Percentiles rank a stretch among this genome's conserved stretches.
phyloP scores from a whole-genome alignment of 208 protist genomes.

The Balamuthia mandrillaris region DNA sequence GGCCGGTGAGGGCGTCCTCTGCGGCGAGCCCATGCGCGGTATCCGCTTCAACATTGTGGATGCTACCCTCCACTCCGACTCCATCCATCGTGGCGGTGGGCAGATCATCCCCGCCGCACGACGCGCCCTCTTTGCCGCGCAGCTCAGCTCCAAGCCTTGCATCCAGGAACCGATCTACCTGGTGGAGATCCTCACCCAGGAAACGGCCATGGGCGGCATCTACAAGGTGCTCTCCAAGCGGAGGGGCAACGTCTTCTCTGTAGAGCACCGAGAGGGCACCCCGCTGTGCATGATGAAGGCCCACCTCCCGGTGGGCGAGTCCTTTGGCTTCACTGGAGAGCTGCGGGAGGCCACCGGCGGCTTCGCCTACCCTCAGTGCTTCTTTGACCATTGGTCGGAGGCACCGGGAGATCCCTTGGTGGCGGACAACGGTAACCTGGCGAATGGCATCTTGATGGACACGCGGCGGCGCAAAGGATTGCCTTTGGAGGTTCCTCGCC shows the following conservation, averaged over 20 bases:
- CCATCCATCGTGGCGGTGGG: slow-evolving; percentile 62
- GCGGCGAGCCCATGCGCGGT: slow-evolving; percentile 64
- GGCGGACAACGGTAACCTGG: not conserved
- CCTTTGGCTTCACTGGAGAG: slow-evolving; percentile 72
- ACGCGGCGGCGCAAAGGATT: slow-evolving; percentile 68
- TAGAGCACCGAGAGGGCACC: slow-evolving; percentile 47
- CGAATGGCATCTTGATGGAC: slow-evolving; percentile 12
- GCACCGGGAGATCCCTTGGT: slow-evolving; percentile 41
- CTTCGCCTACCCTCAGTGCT: slow-evolving; percentile 71
- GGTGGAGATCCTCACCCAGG: slow-evolving; percentile 56
- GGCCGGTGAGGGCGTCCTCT: slow-evolving; percentile 55
- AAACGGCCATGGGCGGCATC: slow-evolving; percentile 47
- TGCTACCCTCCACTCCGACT: slow-evolving; percentile 58
- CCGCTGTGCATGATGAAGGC: slow-evolving; percentile 59
- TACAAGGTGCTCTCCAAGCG: slow-evolving; percentile 50
- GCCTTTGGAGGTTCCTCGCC: not conserved
- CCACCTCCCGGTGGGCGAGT: slow-evolving; percentile 71
- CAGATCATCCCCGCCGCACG: slow-evolving; percentile 67
- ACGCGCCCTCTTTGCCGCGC: slow-evolving; percentile 42
- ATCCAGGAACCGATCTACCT: slow-evolving; percentile 71
- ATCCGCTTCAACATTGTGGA: slow-evolving; percentile 68
- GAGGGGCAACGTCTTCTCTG: slow-evolving; percentile 55
- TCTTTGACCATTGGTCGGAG: slow-evolving; percentile 70
- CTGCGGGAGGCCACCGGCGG: slow-evolving; percentile 66
- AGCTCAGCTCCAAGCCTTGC: slow-evolving; percentile 49